A percentile compares a stretch with the other conserved stretches of the same genome.
Conservation (phyloP, 2,329 filamentous ascomycete genomes). For the Calonectria honghensis region DNA sequence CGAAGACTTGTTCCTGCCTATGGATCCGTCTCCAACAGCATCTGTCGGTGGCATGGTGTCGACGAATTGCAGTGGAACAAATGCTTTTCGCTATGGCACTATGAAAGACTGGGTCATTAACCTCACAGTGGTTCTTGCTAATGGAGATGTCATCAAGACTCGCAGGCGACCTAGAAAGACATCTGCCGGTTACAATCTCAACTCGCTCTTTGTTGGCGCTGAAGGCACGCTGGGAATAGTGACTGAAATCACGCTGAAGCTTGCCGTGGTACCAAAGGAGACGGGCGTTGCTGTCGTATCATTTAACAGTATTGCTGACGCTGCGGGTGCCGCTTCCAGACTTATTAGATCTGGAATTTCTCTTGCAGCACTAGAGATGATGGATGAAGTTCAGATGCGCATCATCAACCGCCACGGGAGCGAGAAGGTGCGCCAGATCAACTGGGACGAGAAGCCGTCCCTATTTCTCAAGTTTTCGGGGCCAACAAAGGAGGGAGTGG, state of each 20-base stretch:
- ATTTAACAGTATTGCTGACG: conserved; percentile 71
- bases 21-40: conserved; percentile 88
- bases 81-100: conserved; percentile 89
- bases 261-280: conserved; percentile 83
- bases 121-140: conserved; percentile 87
- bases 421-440: conserved; percentile 73
- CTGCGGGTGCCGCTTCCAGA: conserved; percentile 81
- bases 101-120: conserved; percentile 93
- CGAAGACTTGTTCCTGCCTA: conserved; percentile 87
- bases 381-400: conserved; percentile 86
- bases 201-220: conserved; percentile 85
- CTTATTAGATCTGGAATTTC: conserved; percentile 84
- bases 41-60: conserved; percentile 89
- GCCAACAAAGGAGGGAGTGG: conserved; percentile 27
- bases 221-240: conserved; percentile 89
- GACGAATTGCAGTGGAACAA: conserved; percentile 81
- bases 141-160: conserved; percentile 88
- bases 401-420: conserved; percentile 65
- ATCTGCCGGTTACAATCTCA: conserved; percentile 88
- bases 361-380: conserved; percentile 85
- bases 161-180: conserved; percentile 85
- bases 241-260: conserved; percentile 85
- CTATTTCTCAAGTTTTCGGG: conserved; percentile 84
- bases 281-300: conserved; percentile 79
- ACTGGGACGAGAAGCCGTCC: conserved; percentile 79